Percentiles rank a stretch among this genome's conserved stretches.
Conservation (phyloP, 306 rosid species). For the Gillenia trifoliata region DNA sequence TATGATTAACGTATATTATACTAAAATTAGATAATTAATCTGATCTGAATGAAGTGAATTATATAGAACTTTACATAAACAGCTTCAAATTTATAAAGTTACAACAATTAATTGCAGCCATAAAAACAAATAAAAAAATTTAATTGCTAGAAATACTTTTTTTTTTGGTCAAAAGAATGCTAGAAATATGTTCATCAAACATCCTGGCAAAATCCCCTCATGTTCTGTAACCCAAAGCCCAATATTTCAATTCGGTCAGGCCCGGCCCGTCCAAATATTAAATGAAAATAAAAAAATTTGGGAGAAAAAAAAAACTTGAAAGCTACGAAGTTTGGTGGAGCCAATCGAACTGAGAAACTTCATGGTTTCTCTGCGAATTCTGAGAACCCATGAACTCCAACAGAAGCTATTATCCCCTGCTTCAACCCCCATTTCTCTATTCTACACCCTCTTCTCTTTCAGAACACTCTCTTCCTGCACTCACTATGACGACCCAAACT, state of each 20-base stretch:
- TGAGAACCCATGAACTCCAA: conserved; percentile 35
- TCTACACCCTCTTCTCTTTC: conserved; percentile 15
- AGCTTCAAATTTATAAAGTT: background rate
- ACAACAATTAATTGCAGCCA: background rate
- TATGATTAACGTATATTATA: background rate
- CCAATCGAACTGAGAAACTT: background rate
- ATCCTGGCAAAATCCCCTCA: background rate
- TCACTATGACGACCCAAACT: background rate
- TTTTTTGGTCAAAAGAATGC: too few species aligned
- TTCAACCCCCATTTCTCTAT: conserved; percentile 8
- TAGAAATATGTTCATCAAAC: background rate
- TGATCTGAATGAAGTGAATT: background rate
- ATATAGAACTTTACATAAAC: background rate
- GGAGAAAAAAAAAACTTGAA: too few species aligned
- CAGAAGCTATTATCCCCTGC: conserved; percentile 20
- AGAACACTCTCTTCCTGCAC: conserved; percentile 24
- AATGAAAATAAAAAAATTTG: background rate
- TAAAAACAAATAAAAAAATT: background rate
- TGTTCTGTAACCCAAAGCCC: background rate
- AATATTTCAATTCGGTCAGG: background rate
- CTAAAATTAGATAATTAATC: background rate
- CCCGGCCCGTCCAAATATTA: background rate
- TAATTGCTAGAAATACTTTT: too few species aligned
- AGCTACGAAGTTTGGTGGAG: too few species aligned
- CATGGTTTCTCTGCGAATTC: conserved; percentile 36